Base-by-base conservation (phyloP, 805 yeast species). In the Candida adriatica region DNA sequence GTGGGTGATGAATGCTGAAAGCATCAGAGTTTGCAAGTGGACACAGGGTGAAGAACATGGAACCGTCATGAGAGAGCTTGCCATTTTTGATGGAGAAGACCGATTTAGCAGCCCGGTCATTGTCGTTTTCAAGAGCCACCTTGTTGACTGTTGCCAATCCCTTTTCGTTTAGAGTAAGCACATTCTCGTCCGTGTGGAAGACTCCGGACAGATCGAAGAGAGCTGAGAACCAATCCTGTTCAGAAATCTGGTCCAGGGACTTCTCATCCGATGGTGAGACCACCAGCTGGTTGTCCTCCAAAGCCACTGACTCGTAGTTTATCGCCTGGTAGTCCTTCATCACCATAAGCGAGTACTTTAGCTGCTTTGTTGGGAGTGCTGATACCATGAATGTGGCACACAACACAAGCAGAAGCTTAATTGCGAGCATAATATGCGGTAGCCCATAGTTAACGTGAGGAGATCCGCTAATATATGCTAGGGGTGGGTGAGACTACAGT, bases 81-180 rank as follows among this genome's bases (percentile, higher is more conserved):
- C 46, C 55, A 18, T 42, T 47, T 14, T 34, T 35, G 16, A 54
- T 42, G 8, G 38, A 31, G 32, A 43, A 43, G 5, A 36, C 33
- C 3, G 35, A 20, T 2, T 16, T 31, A 11, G 26, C 14, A 19
- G 17, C 30, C 16, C 11, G 11, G 3, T 38, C 27, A 18, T 22
- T 22, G 5, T 16, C 14, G n/a, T 9, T 11, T 2, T 19, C 25
- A 14, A 6, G 4, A 5, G n/a, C 9, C 15, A 16, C 16, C 10
- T 13, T 14, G 8, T 22, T 13, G 6, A 19, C 23, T 24, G 14
- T 17, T 13, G 21, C 16, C 8, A 14, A 16, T n/a, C 27, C 30
- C 4, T 26, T 20, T 6, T 22, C 21, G 8, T 20, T 30, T 9
- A 29, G 16, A 4, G 18, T 8, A 8, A 34, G 26, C 10, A 18